These are phyloP conservation scores for Candida odintsovae DNA, from an alignment of 805 yeast genomes.

Conservation along the genomic window DNA sequence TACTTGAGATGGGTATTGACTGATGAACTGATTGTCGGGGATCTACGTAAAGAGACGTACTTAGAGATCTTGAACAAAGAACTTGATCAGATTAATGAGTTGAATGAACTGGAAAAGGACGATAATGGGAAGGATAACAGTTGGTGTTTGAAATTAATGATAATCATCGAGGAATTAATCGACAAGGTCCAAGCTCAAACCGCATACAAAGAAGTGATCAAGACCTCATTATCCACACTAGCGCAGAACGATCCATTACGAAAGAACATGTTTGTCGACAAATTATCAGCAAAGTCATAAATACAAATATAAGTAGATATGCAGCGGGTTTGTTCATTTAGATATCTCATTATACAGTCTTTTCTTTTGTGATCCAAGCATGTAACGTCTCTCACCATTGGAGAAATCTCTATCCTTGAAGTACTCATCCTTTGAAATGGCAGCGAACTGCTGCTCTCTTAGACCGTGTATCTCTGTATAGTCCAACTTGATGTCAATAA, in stretches of 20 bases:
- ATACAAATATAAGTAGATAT: neutral
- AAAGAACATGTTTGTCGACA: slow-evolving; percentile 49
- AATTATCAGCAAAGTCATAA: neutral
- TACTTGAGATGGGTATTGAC: slow-evolving; percentile 75
- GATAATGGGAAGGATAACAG: slow-evolving; percentile 57
- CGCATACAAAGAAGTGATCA: slow-evolving; percentile 23
- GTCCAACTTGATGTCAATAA: slow-evolving; percentile 39
- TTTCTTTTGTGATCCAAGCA: slow-evolving; percentile 42
- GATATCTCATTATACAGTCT: slow-evolving; percentile 36
- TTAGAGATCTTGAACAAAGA: slow-evolving; percentile 38
- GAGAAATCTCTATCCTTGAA: slow-evolving; percentile 29
- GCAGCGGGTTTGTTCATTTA: neutral
- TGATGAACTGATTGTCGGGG: slow-evolving; percentile 24
- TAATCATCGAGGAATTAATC: slow-evolving; percentile 34
- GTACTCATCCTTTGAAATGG: slow-evolving; percentile 40
- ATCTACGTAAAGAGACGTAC: slow-evolving; percentile 27
- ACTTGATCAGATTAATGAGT: slow-evolving; percentile 45
- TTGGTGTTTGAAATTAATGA: slow-evolving; percentile 69
- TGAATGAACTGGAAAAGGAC: slow-evolving; percentile 67
- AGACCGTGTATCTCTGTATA: slow-evolving; percentile 32
- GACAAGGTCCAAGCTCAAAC: neutral
- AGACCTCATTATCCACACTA: slow-evolving; percentile 35
- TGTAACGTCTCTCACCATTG: slow-evolving; percentile 47
- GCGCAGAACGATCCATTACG: slow-evolving; percentile 60
- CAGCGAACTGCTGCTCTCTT: slow-evolving; percentile 20